Base-by-base conservation (phyloP, 192 early-diverging fungal species). In the Linnemannia exigua region DNA sequence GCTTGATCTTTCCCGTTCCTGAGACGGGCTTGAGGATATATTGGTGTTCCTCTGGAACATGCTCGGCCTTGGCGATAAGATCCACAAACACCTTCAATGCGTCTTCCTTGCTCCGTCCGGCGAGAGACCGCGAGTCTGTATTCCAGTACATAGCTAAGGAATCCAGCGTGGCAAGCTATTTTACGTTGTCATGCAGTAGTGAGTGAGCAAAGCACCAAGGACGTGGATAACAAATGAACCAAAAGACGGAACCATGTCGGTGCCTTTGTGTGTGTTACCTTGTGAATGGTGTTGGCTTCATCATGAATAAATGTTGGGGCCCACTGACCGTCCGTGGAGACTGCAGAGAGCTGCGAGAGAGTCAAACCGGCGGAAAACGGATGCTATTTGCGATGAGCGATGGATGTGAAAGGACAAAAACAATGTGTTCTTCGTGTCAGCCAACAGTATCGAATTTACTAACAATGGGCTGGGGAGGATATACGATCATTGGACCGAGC, bases 11-110 rank as follows among this genome's bases (percentile, higher is more conserved):
- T 37, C 97, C 98, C 47, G 91, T 90, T 5, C 98, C 98, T 22
- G 96, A 96, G 0, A 99, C 97, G 2, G 98, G 98, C 84, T 94
- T 95, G 36, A 99, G 83, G 33, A 99, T 94, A 77, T 97, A 98
- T 72, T 96, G 95, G 68, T 94, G 93, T 48, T 93, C 91, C 38
- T 88, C 87, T 41, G 91, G 90, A 17, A 93, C 80, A 14, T 92
- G 88, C 52, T 92, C 88, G 31, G 89, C 90, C 38, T 89, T 89
- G 17, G 93, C 90, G 87, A 96, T 95, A 90, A 93, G 67, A 38
- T 58, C 76, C 25, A 90, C 52, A 80, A 84, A 85, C 16, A 80
- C 71, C 61, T 91, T 81, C 71, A 92, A 72, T 46, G 91, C 91
- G 25, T 93, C 90, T 28, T 91, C 89, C 16, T 75, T 79, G 5